A percentile compares a stretch with the other conserved stretches of the same genome.
Conservation (phyloP, 139 green algal species). For the Ettlia oleoabundans region DNA sequence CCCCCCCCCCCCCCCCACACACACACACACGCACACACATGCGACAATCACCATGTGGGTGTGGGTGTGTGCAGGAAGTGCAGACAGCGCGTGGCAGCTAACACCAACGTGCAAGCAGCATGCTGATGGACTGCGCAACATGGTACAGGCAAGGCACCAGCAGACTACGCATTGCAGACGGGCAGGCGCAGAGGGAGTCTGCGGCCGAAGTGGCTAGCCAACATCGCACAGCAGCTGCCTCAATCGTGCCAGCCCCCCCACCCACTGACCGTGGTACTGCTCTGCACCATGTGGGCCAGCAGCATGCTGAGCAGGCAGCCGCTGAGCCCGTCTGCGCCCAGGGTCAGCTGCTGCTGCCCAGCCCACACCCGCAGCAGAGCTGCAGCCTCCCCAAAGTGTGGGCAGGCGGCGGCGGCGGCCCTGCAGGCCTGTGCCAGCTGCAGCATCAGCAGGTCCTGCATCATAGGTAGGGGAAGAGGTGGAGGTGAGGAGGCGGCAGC, state of each 20-base stretch:
- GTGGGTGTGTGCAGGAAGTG: neutral
- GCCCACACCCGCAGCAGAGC: constrained; percentile 79
- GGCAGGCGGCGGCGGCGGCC: constrained; percentile 21
- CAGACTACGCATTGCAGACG: no score
- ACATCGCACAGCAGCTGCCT: neutral
- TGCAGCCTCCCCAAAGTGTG: constrained; percentile 55
- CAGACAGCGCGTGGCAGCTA: neutral
- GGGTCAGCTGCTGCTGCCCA: constrained; percentile 49
- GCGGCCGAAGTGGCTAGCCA: no score
- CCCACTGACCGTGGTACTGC: constrained; percentile 59
- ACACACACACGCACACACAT: no score
- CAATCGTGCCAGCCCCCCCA: no score
- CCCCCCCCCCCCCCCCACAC: no score
- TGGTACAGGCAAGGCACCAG: no score
- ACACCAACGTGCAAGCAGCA: no score
- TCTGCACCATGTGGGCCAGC: constrained; percentile 59
- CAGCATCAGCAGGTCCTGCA: constrained; percentile 58
- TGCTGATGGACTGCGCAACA: no score
- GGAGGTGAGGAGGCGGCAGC: neutral
- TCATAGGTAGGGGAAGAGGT: neutral
- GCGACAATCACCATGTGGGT: no score
- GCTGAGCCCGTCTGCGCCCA: constrained; percentile 56
- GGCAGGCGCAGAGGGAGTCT: no score
- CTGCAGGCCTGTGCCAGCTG: constrained; percentile 45
- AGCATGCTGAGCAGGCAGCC: constrained; percentile 64